These are phyloP conservation scores for Pyrenochaeta sp. DNA, from an alignment of 2,329 filamentous ascomycete species.

Conservation along the genomic window DNA sequence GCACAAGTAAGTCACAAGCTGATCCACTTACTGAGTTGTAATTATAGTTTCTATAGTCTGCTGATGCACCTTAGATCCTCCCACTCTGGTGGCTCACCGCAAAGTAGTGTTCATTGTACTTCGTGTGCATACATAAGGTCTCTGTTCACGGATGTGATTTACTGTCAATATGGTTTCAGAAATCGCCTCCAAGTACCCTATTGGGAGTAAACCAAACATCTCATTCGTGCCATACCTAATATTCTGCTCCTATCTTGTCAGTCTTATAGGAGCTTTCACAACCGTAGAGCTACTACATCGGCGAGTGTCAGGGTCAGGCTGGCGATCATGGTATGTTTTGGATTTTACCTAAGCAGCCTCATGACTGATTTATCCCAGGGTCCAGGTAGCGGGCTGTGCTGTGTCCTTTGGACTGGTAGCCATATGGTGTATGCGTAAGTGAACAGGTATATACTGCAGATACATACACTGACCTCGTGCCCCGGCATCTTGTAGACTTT, in stretches of 20 bases:
- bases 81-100: not conserved
- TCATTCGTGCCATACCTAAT: slow-evolving; percentile 56
- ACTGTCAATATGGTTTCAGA: slow-evolving; percentile 15
- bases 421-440: slow-evolving; percentile 63
- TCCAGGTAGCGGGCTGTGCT: slow-evolving; percentile 53
- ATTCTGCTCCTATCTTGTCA: slow-evolving; percentile 69
- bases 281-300: slow-evolving; percentile 84
- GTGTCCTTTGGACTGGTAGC: slow-evolving; percentile 59
- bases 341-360: slow-evolving; percentile 27
- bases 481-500: slow-evolving; percentile 53
- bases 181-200: slow-evolving; percentile 36
- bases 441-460: no score
- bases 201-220: slow-evolving; percentile 49
- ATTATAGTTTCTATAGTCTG: not conserved
- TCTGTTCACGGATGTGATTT: not conserved
- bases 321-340: slow-evolving; percentile 41
- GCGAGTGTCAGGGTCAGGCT: slow-evolving; percentile 66
- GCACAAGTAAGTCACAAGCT: not conserved
- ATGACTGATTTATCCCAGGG: slow-evolving; percentile 35
- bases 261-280: slow-evolving; percentile 77
- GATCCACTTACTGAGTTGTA: not conserved
- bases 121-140: not conserved
- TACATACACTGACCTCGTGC: slow-evolving; percentile 59
- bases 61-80: not conserved
- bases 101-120: not conserved